phyloP scores from a whole-genome alignment of 257 asterid genomes.

The Solanum raphanifolium region DNA sequence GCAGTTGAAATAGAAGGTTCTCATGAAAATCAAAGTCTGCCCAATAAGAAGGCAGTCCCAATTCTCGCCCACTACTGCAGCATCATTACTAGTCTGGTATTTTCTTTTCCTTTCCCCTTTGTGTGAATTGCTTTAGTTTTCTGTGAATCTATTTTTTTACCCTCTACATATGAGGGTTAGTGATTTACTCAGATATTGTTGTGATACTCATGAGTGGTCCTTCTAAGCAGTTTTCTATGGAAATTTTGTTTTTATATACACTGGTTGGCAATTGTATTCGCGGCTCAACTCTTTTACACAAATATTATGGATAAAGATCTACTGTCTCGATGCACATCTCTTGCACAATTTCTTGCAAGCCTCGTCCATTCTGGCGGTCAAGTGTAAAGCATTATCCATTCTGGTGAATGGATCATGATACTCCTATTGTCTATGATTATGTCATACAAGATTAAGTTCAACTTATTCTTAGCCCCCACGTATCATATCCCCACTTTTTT shows the following conservation, averaged over 20 bases:
- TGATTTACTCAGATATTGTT: neutral
- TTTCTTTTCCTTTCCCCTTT: neutral
- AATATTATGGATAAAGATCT: neutral
- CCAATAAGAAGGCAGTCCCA: slow-evolving; percentile 57
- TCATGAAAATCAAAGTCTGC: slow-evolving; percentile 19
- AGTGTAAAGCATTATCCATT: neutral
- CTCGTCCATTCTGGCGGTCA: neutral
- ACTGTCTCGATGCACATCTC: neutral
- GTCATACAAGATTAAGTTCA: neutral
- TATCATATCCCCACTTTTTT: neutral
- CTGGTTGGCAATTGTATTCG: neutral
- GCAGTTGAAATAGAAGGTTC: slow-evolving; percentile 35
- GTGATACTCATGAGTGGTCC: neutral
- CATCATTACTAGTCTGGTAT: slow-evolving; percentile 90
- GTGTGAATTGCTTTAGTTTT: neutral
- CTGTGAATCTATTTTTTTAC: neutral
- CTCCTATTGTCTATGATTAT: neutral
- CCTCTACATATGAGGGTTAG: neutral
- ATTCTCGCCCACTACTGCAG: slow-evolving; percentile 94
- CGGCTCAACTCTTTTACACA: neutral
- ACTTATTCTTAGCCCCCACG: neutral
- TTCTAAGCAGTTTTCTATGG: neutral
- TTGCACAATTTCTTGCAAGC: neutral
- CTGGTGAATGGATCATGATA: neutral
- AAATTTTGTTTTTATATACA: neutral